phyloP scores from a whole-genome alignment of 352 stramenopile genomes.

The Globisporangium uncinulatum region DNA sequence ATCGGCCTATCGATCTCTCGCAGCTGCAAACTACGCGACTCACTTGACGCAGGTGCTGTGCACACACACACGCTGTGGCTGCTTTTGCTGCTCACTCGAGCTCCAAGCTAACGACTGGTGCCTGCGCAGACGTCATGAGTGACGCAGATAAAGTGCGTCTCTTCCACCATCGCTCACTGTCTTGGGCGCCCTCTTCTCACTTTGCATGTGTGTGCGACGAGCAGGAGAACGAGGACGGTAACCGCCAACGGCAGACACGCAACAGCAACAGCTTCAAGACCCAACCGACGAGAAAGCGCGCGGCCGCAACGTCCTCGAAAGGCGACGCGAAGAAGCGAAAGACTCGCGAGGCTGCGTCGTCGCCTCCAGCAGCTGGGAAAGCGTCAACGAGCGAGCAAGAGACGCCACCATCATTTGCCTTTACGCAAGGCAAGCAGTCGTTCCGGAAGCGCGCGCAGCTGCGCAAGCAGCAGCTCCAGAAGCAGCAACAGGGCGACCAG shows the following conservation, averaged over 20 bases:
- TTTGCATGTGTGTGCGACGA: not conserved
- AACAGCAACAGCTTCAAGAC: not conserved
- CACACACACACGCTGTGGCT: not conserved
- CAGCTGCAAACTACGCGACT: not conserved
- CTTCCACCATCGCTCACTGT: too few relatives aligned
- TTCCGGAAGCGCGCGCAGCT: slow-evolving; percentile 35
- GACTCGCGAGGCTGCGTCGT: too few relatives aligned
- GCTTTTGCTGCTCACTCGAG: too few relatives aligned
- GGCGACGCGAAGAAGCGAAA: slow-evolving; percentile 3
- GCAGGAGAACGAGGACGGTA: slow-evolving; percentile 1
- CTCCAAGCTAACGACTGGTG: too few relatives aligned
- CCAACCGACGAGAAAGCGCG: not conserved
- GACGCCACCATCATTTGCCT: slow-evolving; percentile 46
- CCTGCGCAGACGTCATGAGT: not conserved
- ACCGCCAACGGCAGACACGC: not conserved
- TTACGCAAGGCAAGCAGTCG: slow-evolving; percentile 34
- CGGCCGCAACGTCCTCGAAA: not conserved
- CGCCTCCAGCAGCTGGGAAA: too few relatives aligned
- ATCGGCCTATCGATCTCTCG: not conserved
- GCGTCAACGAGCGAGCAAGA: slow-evolving; percentile 20
- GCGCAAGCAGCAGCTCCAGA: slow-evolving; percentile 16
- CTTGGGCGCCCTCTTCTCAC: too few relatives aligned
- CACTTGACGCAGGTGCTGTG: not conserved
- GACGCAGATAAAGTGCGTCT: not conserved
- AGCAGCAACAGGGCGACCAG: slow-evolving; percentile 36